Evolutionary conservation across 345 rosid species (phyloP), one percentile per base, ranked within the genome.

Genomic region (Carallia pectinifolia): DNA sequence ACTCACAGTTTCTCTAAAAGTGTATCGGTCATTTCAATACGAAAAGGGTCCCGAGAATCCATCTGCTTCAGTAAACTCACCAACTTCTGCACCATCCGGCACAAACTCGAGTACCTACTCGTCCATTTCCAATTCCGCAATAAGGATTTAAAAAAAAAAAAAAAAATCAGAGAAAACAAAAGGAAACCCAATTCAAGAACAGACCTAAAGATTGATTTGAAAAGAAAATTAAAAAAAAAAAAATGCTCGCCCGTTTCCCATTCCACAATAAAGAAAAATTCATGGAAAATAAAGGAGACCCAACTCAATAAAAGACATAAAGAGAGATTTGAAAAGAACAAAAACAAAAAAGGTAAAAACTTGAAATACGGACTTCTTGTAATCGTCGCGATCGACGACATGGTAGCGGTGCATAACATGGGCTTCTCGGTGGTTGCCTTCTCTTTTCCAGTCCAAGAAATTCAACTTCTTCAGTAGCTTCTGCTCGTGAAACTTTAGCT

Each of bases 1-100:
- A 75, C 95, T 84, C 76, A 92, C 98, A 92, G 85, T 74, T 95
- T 95, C 81, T 95, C 97, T 63, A 92, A 78, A 53, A 95, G 90
- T 76, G 53, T 59, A 87, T 85, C 96, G 48, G 92, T 84, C 98
- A 90, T 92, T 82, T 95, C 93, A 55, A 95, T 77, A 5, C 97
- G 88, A 69, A n/a, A 86, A 71, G 96, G 91, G 74, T 90, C 99
- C 52, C 86, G 67, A 0, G 89, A 78, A 63, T 95, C 98, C 89
- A 90, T 89, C 81, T 92, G 97, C 86, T 89, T 89, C 85, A 92
- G 18, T 70, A 89, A 61, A 69, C 80, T 79, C 17, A 90, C 91
- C 84, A 92, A 79, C 76, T 92, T 86, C 88, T 92, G 98, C 80
- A 78, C 96, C 96, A 82, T 92, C 75, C 92, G 80, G 77, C 97